Percentiles rank a stretch among this genome's conserved stretches.
Evolutionary conservation across 495 filamentous ascomycete genomes (phyloP).

Genomic region (Apiosordaria backusii): DNA sequence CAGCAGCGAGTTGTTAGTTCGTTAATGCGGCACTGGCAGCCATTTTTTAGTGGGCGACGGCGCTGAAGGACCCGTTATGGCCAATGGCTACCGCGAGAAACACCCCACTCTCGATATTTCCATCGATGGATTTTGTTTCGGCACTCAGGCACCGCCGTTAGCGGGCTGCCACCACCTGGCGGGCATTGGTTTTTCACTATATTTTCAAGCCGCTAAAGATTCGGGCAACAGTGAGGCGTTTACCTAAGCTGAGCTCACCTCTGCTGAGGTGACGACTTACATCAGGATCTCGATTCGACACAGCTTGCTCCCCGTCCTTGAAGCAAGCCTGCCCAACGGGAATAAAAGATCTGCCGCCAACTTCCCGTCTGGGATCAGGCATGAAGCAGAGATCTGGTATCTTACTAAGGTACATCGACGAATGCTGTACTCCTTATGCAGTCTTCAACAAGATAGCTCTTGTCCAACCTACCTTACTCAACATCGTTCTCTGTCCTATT

Average conservation of each 20-base stretch:
- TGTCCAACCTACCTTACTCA: neutral
- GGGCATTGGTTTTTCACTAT: neutral
- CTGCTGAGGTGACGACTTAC: neutral
- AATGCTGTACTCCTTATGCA: neutral
- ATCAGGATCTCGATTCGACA: neutral
- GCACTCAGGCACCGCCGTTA: neutral
- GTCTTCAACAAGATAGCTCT: neutral
- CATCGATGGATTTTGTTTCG: neutral
- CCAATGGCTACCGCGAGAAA: neutral
- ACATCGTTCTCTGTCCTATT: neutral
- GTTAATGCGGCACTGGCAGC: neutral
- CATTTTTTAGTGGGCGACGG: neutral
- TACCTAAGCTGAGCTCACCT: neutral
- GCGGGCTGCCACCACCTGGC: constrained; percentile 2
- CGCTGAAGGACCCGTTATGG: neutral
- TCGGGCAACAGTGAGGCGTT: neutral
- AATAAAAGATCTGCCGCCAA: neutral
- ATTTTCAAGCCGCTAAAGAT: neutral
- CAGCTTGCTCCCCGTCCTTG: neutral
- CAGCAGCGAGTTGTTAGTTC: neutral
- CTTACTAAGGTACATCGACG: neutral
- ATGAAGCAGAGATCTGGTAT: neutral
- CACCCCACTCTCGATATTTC: neutral
- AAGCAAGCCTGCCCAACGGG: neutral
- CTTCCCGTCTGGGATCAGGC: neutral